Evolutionary conservation across 768 basidiomycete genomes (phyloP), one percentile per base, ranked within the genome.

Genomic region (Mycena rebaudengoi): DNA sequence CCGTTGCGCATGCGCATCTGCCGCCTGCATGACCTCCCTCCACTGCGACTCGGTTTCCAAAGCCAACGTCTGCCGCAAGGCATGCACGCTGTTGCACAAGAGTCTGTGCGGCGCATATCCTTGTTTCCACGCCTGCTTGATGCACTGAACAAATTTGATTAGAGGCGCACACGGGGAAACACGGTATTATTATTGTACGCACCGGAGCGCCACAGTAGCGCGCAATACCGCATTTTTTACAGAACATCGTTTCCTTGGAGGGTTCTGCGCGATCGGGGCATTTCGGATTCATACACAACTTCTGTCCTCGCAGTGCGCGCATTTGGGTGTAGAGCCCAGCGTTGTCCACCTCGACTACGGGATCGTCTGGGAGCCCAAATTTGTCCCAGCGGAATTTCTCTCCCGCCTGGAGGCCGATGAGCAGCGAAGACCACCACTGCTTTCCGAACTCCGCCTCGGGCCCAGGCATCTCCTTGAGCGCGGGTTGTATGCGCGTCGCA

Each of bases 381-480:
- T 52, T 35, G 12, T 44, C 41, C 59, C 51, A 60, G 18, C 32
- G 50, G 26, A 33, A 60, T 20, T 30, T 25, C n/a, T 41, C 50
- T 13, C 59, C 59, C 8, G 29, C 40, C 43, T 60, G 29, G 33
- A 53, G 26, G n/a, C 50, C 32, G 5, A n/a, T 4, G 26, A 25
- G 33, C 32, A 53, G 32, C 12, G 23, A 26, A 2, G 13, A 12
- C 59, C 59, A 60, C 59, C 59, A 60, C n/a, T 28, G 11, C 25
- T 52, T 51, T 23, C 45, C 52, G 37, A 39, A 41, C 12, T n/a
- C 61, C 23, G 54, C 54, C 46, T 62, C 61, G 25, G 54, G 28
- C 4, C 53, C 54, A 32, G 46, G 48, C 39, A 55, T 56, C 25
- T 44, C 18, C 21, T 37, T 54, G 46, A 60, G 59, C 21, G 50